Base-by-base conservation (phyloP, 306 rosid genomes). In the Cucurbita ficifolia region DNA sequence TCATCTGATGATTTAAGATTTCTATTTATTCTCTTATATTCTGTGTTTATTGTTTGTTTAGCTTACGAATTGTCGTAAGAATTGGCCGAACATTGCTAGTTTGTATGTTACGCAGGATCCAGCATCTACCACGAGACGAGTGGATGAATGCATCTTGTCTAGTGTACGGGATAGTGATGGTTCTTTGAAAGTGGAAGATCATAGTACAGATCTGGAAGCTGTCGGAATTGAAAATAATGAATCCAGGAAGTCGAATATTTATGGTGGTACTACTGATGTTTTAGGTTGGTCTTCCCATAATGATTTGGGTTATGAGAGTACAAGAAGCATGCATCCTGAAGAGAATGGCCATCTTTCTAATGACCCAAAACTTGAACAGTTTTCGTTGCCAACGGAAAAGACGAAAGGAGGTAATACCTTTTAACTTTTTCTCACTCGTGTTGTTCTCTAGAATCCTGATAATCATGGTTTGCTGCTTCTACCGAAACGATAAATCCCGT, bases 71-170 rank as follows among this genome's bases (percentile, higher is more conserved):
- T 50, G 4, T 59, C 69, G 9, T 29, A 13, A 87, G 77, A 76
- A 83, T 77, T 74, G 21, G 84, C 83, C 33, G 58, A 79, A 40
- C 58, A 73, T 78, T 72, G 69, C 46, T 83, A 78, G 72, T 81
- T 77, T 50, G 19, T 49, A 75, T 86, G 78, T 53, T 85, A 81
- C 75, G 84, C 84, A 86, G 75, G 88, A 83, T 65, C 94, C 92
- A 50, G 86, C 94, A 53, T 89, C 85, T 74, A 88, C 89, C 81
- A 87, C 92, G 60, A 86, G 86, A 83, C 83, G 82, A 13, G 56
- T 79, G 75, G 84, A 84, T 75, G 92, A 87, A 80, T 84, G 85
- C 39, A 87, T 83, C 81, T 78, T 82, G 76, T 75, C 82, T 38
- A 77, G 76, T 39, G 63, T 80, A 77, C 92, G 81, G 88, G 85